Percentiles rank a stretch among this genome's conserved stretches.
phyloP scores from a whole-genome alignment of 73 alveolate species.

The Tetrahymena elliotti region DNA sequence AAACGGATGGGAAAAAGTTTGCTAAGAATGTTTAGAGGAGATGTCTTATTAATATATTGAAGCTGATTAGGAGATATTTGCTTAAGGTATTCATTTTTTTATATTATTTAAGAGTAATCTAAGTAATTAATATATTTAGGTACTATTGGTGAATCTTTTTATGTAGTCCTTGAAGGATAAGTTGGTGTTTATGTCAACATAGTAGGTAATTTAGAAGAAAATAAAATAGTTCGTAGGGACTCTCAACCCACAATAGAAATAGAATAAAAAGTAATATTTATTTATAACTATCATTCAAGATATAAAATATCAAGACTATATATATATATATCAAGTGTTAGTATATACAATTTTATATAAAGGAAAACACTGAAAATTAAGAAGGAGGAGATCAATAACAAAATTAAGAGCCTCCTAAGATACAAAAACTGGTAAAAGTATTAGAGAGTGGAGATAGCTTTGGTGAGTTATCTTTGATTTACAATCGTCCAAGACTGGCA shows the following conservation, averaged over 20 bases:
- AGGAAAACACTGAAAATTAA: neutral
- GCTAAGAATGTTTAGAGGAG: neutral
- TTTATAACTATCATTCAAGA: neutral
- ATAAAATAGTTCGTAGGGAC: neutral
- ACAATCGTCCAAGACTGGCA: constrained; percentile 2
- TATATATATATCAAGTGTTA: too few species aligned
- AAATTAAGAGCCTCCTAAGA: neutral
- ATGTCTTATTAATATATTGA: neutral
- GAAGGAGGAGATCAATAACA: neutral
- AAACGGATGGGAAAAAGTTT: neutral
- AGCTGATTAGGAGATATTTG: neutral
- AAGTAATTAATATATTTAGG: neutral
- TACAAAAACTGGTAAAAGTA: neutral
- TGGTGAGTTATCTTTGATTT: constrained; percentile 14
- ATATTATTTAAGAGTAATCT: neutral
- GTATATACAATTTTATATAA: neutral
- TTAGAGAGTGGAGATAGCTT: constrained; percentile 6
- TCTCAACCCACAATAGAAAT: neutral
- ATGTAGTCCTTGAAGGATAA: neutral
- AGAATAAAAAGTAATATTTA: neutral
- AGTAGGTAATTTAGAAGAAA: neutral
- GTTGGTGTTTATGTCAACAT: neutral
- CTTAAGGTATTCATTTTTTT: neutral
- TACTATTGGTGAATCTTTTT: neutral
- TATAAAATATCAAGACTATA: too few species aligned